A percentile compares a stretch with the other conserved stretches of the same genome.
Conservation (phyloP, 257 asterid species). For the Agastache rugosa region DNA sequence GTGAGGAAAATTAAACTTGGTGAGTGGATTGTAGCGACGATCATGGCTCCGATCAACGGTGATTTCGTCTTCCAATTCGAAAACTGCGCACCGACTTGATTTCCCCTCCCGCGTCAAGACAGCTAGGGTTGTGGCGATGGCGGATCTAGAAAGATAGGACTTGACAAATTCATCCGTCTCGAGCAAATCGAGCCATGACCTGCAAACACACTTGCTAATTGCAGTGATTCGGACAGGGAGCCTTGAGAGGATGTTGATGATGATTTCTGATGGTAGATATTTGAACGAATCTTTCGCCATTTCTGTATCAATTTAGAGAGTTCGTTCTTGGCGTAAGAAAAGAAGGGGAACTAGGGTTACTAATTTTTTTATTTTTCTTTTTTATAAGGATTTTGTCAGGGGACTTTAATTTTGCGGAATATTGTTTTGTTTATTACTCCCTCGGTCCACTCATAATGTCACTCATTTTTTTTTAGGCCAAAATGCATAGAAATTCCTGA, state of each 20-base stretch:
- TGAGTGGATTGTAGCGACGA: neutral
- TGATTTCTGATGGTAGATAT: neutral
- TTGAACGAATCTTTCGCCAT: neutral
- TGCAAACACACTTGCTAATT: neutral
- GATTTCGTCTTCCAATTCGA: neutral
- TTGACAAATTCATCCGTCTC: neutral
- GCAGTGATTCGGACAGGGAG: neutral
- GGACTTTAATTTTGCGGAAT: too few relatives aligned
- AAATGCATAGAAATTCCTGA: too few relatives aligned
- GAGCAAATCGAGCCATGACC: neutral
- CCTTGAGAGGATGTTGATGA: neutral
- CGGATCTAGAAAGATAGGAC: neutral
- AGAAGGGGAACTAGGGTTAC: too few relatives aligned
- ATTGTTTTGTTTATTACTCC: too few relatives aligned
- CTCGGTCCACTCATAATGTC: too few relatives aligned
- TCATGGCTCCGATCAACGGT: neutral
- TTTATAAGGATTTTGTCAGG: too few relatives aligned
- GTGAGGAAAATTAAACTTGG: too few relatives aligned
- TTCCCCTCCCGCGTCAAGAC: neutral
- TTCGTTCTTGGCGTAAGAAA: neutral
- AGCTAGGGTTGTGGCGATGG: neutral
- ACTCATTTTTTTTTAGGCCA: too few relatives aligned
- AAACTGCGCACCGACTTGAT: neutral
- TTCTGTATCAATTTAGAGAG: neutral
- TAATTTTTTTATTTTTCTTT: too few relatives aligned